Evolutionary conservation across 805 yeast genomes (phyloP), one percentile per base, ranked within the genome.

Genomic region (Yarrowia sp.): DNA sequence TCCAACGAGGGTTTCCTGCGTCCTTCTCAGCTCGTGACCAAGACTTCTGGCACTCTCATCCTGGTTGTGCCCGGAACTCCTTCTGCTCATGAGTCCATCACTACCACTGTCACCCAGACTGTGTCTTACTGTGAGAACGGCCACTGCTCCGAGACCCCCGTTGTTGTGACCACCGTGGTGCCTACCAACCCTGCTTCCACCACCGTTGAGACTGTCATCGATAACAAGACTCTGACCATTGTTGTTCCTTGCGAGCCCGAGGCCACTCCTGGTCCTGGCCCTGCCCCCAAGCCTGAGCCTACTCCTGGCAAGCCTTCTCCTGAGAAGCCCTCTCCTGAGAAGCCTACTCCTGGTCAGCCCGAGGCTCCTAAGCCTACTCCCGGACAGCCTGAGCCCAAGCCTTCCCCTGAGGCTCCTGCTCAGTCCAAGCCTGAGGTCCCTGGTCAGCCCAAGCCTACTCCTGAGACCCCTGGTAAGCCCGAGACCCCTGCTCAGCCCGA

Each of bases 141-240:
- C 17, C 42, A 36, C 43, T 51, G 58, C n/a, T 10, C 58, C 15
- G 33, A 36, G 43, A 51, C 58, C n/a, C 58, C 58, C 18, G 58
- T 51, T 18, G 38, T 43, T 10, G 18, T 51, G 22, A 36, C 43
- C 43, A 51, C 58, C 13, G 58, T 51, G 15, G 58, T 51, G 3
- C 58, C 58, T 8, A 36, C 58, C 43, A 51, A 51, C 43, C 43
- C 58, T 7, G 43, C 18, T 8, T 13, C 58, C 22, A 51, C 58
- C 32, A 51, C 58, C n/a, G 11, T 36, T 4, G 35, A 36, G 35
- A 92, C 92, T 71, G 97, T 92, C 53, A 90, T 92, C 73, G 92
- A 97, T 48, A 92, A 92, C 75, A 98, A 93, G 76, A 88, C 97
- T 1, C 81, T 93, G 67, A 98, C 98, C 0, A 92, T 93, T 70